These are phyloP conservation scores for Eurotiales sp. DNA, from an alignment of 2,329 filamentous ascomycete species.

Conservation along the genomic window DNA sequence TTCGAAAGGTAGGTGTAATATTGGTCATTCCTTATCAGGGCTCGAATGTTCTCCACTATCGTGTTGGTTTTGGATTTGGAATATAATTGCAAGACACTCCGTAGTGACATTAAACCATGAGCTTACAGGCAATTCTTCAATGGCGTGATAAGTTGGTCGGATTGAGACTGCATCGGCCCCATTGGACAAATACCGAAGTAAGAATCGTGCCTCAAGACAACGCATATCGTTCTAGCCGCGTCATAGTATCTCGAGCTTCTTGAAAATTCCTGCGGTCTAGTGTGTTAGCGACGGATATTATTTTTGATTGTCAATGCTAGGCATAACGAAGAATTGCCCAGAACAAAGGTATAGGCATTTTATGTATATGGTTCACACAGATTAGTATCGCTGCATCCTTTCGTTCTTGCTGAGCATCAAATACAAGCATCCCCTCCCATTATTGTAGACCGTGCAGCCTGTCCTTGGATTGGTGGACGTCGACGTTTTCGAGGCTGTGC, in stretches of 20 bases:
- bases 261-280: neutral
- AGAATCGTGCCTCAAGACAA: neutral
- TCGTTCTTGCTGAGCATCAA: constrained; percentile 26
- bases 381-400: constrained; percentile 20
- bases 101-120: no score
- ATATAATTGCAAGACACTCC: no score
- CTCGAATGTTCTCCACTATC: no score
- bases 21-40: no score
- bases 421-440: constrained; percentile 26
- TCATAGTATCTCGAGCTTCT: neutral
- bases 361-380: constrained; percentile 21
- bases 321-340: constrained; percentile 18
- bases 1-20: no score
- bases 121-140: no score
- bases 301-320: constrained; percentile 9
- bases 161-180: no score
- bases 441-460: constrained; percentile 19
- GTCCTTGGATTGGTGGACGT: constrained; percentile 16
- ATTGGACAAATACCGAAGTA: neutral
- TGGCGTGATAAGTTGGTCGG: no score
- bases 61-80: no score
- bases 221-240: neutral
- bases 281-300: neutral
- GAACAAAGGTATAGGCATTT: constrained; percentile 21
- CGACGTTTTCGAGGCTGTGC: constrained; percentile 8